Base-by-base conservation (phyloP, 352 stramenopile genomes). In the Phytophthora hybrid region DNA sequence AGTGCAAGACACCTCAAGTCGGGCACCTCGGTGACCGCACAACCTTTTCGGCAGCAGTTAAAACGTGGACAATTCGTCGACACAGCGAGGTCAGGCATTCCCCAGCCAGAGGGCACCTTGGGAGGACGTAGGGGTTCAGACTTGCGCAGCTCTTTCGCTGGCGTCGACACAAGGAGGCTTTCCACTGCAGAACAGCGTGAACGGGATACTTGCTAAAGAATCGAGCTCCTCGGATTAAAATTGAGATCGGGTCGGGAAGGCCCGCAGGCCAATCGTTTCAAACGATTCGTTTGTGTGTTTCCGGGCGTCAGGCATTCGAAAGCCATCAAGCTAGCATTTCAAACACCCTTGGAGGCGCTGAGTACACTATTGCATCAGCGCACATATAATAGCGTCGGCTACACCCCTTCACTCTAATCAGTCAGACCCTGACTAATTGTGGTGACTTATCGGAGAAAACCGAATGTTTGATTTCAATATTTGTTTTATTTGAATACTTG, bases 111-210 rank as follows among this genome's bases (percentile, higher is more conserved):
- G 21, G 34, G 34, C 19, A 13, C n/a, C 34, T 31, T 7, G 32
- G 31, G 62, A 49, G 21, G 54, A 52, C 19, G 16, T 56, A 16
- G 51, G 37, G 61, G 23, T 44, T 63, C 54, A n/a, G 9, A n/a
- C 13, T 65, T 10, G 49, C n/a, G 49, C n/a, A 16, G 58, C 56
- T 32, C 32, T 61, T 61, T 41, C 9, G n/a, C 23, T 62, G 37
- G 6, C 57, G 59, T 49, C 51, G 31, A 59, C 29, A 8, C 44
- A 26, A 52, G 39, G 63, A 71, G 63, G 63, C 63, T 73, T 69
- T 73, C 66, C 66, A 73, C 59, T 53, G 29, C 37, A 51, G n/a
- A 49, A 71, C 58, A 73, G 34, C 26, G 46, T 54, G 54, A 41
- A 23, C 63, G 26, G 37, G 52, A 37, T 39, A 57, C 41, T 64